These are phyloP conservation scores for Suillus subaureus DNA, from an alignment of 768 basidiomycete genomes.

Conservation along the genomic window DNA sequence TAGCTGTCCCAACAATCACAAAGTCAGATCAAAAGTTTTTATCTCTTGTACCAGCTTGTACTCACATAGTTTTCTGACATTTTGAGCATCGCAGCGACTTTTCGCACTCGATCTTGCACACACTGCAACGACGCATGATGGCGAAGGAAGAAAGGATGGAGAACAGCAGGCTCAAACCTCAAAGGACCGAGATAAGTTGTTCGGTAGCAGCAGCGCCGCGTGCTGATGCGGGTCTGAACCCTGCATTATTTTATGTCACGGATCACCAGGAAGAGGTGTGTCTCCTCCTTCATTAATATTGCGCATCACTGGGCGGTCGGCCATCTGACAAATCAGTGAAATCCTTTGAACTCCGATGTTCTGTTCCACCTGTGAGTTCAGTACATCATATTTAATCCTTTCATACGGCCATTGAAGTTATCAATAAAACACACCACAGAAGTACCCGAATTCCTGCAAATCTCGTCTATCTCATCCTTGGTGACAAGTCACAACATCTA, in stretches of 20 bases:
- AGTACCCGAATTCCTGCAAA: no score
- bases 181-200: not conserved
- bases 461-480: no score
- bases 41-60: not conserved
- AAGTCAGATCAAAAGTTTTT: not conserved
- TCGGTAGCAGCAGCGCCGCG: not conserved
- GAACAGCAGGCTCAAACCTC: not conserved
- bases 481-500: no score
- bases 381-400: no score
- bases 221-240: not conserved
- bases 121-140: conserved; percentile 2
- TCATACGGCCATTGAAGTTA: no score
- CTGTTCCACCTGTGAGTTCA: not conserved
- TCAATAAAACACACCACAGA: no score
- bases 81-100: conserved; percentile 19
- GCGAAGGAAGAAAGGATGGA: not conserved
- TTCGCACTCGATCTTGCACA: conserved; percentile 21
- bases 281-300: not conserved
- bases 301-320: not conserved
- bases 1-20: not conserved
- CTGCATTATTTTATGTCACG: not conserved
- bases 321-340: not conserved
- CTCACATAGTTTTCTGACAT: conserved; percentile 24
- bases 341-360: no score
- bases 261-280: not conserved